Evolutionary conservation across 73 alveolate genomes (phyloP).

Genomic region (Blepharisma stoltei): DNA sequence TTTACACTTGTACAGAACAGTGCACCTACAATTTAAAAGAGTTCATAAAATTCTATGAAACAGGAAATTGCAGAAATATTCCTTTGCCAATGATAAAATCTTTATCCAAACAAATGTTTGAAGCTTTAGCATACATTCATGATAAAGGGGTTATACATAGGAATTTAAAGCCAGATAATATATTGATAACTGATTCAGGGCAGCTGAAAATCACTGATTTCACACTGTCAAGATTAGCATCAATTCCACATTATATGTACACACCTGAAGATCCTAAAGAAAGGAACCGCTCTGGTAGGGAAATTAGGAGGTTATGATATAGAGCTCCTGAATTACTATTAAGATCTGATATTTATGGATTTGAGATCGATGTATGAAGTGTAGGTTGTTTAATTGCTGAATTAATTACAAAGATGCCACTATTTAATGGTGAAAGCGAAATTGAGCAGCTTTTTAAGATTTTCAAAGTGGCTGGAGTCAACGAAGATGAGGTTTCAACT

Average conservation of each 20-base stretch:
- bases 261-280: slow-evolving; percentile 99
- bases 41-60: slow-evolving; percentile 36
- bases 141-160: slow-evolving; percentile 89
- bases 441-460: slow-evolving; percentile 77
- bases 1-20: slow-evolving; percentile 45
- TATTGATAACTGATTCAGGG: slow-evolving; percentile 65
- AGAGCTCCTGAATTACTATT: slow-evolving; percentile 95
- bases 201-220: slow-evolving; percentile 89
- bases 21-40: slow-evolving; percentile 57
- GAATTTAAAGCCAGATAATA: slow-evolving; percentile 93
- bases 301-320: slow-evolving; percentile 91
- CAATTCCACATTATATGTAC: slow-evolving; percentile 80
- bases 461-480: slow-evolving; percentile 67
- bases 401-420: slow-evolving; percentile 72
- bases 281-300: slow-evolving; percentile 93
- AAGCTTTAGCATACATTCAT: slow-evolving; percentile 61
- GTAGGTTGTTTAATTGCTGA: slow-evolving; percentile 95
- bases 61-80: slow-evolving; percentile 3
- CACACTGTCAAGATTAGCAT: slow-evolving; percentile 81
- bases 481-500: slow-evolving; percentile 40
- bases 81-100: slow-evolving; percentile 5
- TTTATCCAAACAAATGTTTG: slow-evolving; percentile 39
- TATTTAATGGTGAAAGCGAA: slow-evolving; percentile 89
- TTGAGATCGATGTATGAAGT: slow-evolving; percentile 93
- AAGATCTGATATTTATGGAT: slow-evolving; percentile 75